A percentile compares a stretch with the other conserved stretches of the same genome.
Conservation (phyloP, 768 basidiomycete genomes). For the Zangia roseola region DNA sequence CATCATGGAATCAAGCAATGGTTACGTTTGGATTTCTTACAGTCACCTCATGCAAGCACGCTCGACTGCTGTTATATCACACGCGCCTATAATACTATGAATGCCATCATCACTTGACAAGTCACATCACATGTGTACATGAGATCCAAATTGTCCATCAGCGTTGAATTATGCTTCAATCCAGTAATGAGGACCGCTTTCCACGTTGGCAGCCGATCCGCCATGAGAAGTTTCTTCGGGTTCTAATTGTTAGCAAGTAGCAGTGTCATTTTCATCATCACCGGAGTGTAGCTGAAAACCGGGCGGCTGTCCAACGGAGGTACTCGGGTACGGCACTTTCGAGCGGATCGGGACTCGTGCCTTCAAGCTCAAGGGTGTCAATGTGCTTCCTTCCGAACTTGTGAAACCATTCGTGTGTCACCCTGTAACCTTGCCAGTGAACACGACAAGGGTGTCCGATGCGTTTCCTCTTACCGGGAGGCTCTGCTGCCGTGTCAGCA, state of each 20-base stretch:
- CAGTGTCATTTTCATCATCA: background rate
- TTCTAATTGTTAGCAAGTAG: background rate
- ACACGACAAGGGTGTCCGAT: background rate
- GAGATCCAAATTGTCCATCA: too few species aligned
- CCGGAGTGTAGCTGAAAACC: background rate
- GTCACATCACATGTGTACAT: too few species aligned
- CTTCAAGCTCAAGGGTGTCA: background rate
- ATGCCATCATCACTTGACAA: too few species aligned
- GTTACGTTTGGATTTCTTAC: too few species aligned
- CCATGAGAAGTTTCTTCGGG: background rate
- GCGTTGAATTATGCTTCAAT: too few species aligned
- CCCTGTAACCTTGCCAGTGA: background rate
- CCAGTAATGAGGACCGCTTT: too few species aligned
- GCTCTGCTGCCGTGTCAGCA: too few species aligned
- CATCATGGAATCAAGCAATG: background rate
- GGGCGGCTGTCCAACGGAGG: background rate
- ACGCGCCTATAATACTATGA: too few species aligned
- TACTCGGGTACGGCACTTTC: background rate
- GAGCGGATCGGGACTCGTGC: too few species aligned
- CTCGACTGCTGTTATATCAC: too few species aligned
- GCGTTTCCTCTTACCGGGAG: too few species aligned
- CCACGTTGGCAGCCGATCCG: background rate
- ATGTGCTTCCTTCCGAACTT: background rate
- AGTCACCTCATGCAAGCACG: too few species aligned
- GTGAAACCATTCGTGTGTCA: background rate